A percentile compares a stretch with the other conserved stretches of the same genome.
Evolutionary conservation across 1,284 basidiomycete genomes (phyloP).

Genomic region (Butyriboletus appendiculatus): DNA sequence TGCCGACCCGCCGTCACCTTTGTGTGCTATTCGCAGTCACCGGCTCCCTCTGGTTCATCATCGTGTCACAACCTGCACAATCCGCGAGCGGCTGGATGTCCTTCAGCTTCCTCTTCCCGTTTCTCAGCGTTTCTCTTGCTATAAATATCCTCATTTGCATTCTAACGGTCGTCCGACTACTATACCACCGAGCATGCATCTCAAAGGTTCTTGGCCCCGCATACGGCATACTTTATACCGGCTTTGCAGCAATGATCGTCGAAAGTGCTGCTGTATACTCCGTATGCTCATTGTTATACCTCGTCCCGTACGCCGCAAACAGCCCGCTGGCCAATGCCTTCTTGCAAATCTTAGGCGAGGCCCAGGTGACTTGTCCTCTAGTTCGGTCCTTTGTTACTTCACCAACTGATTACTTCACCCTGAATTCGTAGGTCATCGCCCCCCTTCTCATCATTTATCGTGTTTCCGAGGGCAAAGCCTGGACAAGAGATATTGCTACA

Average conservation of each 20-base stretch:
- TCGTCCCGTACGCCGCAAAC: constrained; percentile 23
- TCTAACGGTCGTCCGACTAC: constrained; percentile 30
- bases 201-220: constrained; percentile 27
- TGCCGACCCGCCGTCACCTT: background rate
- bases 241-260: constrained; percentile 32
- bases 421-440: constrained; percentile 26
- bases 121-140: constrained; percentile 34
- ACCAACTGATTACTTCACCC: background rate
- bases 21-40: constrained; percentile 20
- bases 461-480: constrained; percentile 34
- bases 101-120: constrained; percentile 33
- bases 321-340: constrained; percentile 32
- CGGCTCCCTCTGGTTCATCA: constrained; percentile 29
- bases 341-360: constrained; percentile 32
- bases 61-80: constrained; percentile 25
- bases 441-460: constrained; percentile 37
- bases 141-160: constrained; percentile 33
- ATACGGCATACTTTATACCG: constrained; percentile 31
- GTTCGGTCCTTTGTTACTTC: background rate
- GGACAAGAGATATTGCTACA: constrained; percentile 21
- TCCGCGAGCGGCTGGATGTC: constrained; percentile 30
- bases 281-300: constrained; percentile 31
- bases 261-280: constrained; percentile 34
- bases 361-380: constrained; percentile 22
- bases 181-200: constrained; percentile 33